phyloP scores from a whole-genome alignment of 2,329 filamentous ascomycete species.

The Nemania abortiva region DNA sequence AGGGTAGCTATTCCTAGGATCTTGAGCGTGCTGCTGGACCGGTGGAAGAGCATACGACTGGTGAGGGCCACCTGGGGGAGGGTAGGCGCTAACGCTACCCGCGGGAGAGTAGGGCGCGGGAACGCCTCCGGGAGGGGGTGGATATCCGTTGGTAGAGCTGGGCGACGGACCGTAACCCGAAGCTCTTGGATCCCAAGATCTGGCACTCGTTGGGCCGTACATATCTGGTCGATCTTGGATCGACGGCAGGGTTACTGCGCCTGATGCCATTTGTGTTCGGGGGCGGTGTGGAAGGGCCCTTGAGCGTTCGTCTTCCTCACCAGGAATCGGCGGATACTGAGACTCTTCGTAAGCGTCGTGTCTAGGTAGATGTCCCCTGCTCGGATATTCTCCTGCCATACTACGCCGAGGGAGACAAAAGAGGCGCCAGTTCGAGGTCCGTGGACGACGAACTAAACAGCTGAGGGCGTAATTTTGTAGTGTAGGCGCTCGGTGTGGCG shows the following conservation, averaged over 20 bases:
- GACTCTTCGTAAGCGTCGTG: constrained; percentile 55
- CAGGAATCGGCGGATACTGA: constrained; percentile 58
- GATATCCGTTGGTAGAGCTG: constrained; percentile 61
- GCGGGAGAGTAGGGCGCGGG: constrained; percentile 48
- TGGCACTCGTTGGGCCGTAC: constrained; percentile 42
- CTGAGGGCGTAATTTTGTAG: constrained; percentile 29
- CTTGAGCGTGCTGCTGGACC: constrained; percentile 52
- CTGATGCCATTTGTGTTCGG: constrained; percentile 57
- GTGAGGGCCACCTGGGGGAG: constrained; percentile 41
- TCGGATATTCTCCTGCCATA: constrained; percentile 56
- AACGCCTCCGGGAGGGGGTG: constrained; percentile 51
- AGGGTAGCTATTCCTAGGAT: constrained; percentile 52
- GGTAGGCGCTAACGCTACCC: constrained; percentile 41
- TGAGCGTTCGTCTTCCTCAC: constrained; percentile 57
- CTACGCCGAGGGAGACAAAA: constrained; percentile 49
- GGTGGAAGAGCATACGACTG: constrained; percentile 46
- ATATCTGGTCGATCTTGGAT: constrained; percentile 61
- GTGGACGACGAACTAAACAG: constrained; percentile 43
- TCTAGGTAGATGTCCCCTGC: constrained; percentile 51
- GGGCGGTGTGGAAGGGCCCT: constrained; percentile 49
- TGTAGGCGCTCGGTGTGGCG: constrained; percentile 20
- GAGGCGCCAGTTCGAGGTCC: constrained; percentile 50
- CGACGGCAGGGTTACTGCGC: constrained; percentile 61
- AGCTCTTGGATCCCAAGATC: constrained; percentile 51
- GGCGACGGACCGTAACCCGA: constrained; percentile 58